Percentiles rank a stretch among this genome's conserved stretches.
phyloP scores from a whole-genome alignment of 2,329 filamentous ascomycete genomes.

The Fragosphaeria purpurea region DNA sequence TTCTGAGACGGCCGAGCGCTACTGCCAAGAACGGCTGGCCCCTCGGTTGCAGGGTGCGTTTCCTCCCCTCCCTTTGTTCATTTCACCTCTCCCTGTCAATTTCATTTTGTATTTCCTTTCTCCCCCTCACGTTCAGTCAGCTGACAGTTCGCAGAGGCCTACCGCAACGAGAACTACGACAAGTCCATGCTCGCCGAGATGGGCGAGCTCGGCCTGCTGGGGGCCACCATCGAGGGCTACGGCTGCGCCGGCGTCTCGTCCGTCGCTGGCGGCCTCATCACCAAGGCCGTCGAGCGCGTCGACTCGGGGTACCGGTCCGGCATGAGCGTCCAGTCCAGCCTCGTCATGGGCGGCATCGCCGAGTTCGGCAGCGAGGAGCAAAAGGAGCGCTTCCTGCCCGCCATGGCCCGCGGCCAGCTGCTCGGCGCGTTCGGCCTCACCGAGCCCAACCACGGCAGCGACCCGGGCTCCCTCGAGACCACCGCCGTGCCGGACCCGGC shows the following conservation, averaged over 20 bases:
- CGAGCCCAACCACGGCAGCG: conserved; percentile 80
- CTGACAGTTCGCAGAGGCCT: conserved; percentile 21
- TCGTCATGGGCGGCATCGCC: conserved; percentile 78
- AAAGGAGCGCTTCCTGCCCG: conserved; percentile 68
- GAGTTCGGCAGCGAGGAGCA: conserved; percentile 72
- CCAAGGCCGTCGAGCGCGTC: conserved; percentile 74
- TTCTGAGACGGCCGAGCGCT: conserved; percentile 79
- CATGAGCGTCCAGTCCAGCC: conserved; percentile 79
- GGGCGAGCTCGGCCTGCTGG: conserved; percentile 73
- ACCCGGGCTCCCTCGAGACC: conserved; percentile 79
- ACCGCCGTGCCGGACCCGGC: conserved; percentile 65
- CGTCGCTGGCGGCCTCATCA: conserved; percentile 74
- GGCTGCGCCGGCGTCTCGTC: conserved; percentile 74
- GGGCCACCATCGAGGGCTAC: conserved; percentile 73
- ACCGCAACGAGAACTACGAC: conserved; percentile 75
- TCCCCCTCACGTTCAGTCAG: not conserved
- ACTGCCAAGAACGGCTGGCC: conserved; percentile 82
- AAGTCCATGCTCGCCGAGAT: conserved; percentile 72
- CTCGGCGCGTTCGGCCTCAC: conserved; percentile 77
- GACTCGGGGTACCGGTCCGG: conserved; percentile 80
- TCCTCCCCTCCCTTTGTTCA: not conserved
- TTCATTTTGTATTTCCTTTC: not conserved
- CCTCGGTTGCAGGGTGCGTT: conserved; percentile 76
- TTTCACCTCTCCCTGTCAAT: not conserved
- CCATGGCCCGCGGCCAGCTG: conserved; percentile 65